These are phyloP conservation scores for Hydnum rufescens DNA, from an alignment of 768 basidiomycete genomes.

Conservation along the genomic window DNA sequence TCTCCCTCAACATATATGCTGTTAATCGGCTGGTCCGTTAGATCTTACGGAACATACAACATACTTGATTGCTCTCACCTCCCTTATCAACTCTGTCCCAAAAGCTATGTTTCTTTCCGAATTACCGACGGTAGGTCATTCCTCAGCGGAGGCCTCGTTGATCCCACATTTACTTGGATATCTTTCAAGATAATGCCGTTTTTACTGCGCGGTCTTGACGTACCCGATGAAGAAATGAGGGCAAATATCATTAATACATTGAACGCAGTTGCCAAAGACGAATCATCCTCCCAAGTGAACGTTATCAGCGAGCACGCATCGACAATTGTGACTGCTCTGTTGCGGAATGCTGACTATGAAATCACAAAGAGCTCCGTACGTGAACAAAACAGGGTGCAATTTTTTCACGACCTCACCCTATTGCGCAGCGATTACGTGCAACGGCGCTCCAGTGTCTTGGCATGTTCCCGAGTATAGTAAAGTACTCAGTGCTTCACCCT, in stretches of 20 bases:
- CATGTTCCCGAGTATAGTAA: slow-evolving; percentile 50
- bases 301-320: slow-evolving; percentile 45
- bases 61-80: slow-evolving; percentile 66
- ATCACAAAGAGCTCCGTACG: slow-evolving; percentile 17
- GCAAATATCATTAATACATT: slow-evolving; percentile 67
- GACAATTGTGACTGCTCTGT: slow-evolving; percentile 48
- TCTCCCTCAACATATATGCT: not conserved
- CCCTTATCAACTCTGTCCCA: slow-evolving; percentile 61
- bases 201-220: slow-evolving; percentile 62
- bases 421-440: slow-evolving; percentile 45
- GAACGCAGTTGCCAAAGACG: slow-evolving; percentile 42
- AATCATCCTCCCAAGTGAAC: slow-evolving; percentile 17
- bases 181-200: slow-evolving; percentile 61
- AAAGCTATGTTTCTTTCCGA: slow-evolving; percentile 51
- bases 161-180: not conserved
- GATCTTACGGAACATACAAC: slow-evolving; percentile 38
- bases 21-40: slow-evolving; percentile 13
- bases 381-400: slow-evolving; percentile 27
- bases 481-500: slow-evolving; percentile 69
- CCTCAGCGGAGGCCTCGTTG: not conserved
- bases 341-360: slow-evolving; percentile 32
- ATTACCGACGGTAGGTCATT: slow-evolving; percentile 27
- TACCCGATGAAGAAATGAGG: slow-evolving; percentile 54
- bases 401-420: not conserved
- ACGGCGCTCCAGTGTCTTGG: slow-evolving; percentile 59